Evolutionary conservation across 257 asterid species (phyloP), one percentile per base, ranked within the genome.

Genomic region (Nicotiana sylvestris): DNA sequence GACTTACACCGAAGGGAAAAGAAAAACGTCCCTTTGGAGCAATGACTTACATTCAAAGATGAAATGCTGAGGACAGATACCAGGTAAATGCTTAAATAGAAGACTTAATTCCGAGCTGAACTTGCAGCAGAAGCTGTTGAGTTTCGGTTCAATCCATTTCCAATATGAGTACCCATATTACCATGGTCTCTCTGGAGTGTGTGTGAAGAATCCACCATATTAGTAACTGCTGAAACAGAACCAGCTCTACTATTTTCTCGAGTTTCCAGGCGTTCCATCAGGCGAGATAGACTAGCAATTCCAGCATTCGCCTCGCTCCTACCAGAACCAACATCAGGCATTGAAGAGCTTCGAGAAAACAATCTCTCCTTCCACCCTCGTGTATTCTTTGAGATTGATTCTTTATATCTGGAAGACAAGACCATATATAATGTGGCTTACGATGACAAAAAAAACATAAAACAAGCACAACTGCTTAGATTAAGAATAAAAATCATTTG

Each of bases 331-430:
- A 91, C 90, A 80, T 94, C 98, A 56, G 95, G 88, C 93, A 93
- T 88, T 35, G 97, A 92, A 72, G 91, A 78, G 91, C 88, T 94
- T 67, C 96, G 91, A 76, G 98, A 89, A 86, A 96, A 94, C 81
- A 96, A 86, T 90, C 90, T 94, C 83, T 96, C 99, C 87, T 92
- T 96, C 97, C 93, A 93, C 80, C 92, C 99, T 88, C 86, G 90
- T 12, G 97, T 94, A 80, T 89, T 90, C 92, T 92, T 93, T 10
- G 97, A 87, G 87, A 96, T 89, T 2, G 97, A 88, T 81, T 96
- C 99, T 89, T 93, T 94, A 89, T 96, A 96, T 87, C 99, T 96
- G 64, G 69, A 81, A 5, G 51, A 80, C 56, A 66, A 49, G 72
- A 60, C 69, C 77, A 82, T 66, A 33, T 12, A 79, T 9, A 37